Evolutionary conservation across 768 basidiomycete species (phyloP).

Genomic region (Tylopilus intermedius): DNA sequence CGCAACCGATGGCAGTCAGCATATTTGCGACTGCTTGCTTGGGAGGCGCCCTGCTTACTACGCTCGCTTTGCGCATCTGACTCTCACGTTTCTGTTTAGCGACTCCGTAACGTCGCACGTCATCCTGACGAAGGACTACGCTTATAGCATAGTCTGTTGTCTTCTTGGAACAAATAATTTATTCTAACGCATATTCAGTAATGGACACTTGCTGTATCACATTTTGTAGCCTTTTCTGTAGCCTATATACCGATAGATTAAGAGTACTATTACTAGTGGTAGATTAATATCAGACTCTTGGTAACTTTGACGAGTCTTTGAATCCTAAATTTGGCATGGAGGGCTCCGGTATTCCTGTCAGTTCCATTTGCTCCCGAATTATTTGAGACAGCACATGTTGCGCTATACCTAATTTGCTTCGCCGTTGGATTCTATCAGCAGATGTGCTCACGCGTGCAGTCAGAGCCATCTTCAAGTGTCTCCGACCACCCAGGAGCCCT

Average conservation of each 20-base stretch:
- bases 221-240: neutral
- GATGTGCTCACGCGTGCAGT: too few species aligned
- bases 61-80: conserved; percentile 11
- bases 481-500: too few species aligned
- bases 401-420: too few species aligned
- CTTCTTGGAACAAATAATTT: neutral
- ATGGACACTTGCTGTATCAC: neutral
- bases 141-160: neutral
- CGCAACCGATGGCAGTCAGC: conserved; percentile 40
- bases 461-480: too few species aligned
- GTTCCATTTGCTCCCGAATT: too few species aligned
- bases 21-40: conserved; percentile 40
- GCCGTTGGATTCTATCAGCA: too few species aligned
- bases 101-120: neutral
- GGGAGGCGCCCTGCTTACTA: conserved; percentile 30
- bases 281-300: too few species aligned
- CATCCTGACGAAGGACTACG: neutral
- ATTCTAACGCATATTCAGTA: neutral
- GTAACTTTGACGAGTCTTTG: too few species aligned
- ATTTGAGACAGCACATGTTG: too few species aligned
- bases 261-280: neutral
- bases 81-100: neutral
- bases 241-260: neutral
- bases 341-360: too few species aligned
- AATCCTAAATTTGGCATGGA: too few species aligned